Evolutionary conservation across 306 rosid species (phyloP).

Genomic region (Corylus avellana): DNA sequence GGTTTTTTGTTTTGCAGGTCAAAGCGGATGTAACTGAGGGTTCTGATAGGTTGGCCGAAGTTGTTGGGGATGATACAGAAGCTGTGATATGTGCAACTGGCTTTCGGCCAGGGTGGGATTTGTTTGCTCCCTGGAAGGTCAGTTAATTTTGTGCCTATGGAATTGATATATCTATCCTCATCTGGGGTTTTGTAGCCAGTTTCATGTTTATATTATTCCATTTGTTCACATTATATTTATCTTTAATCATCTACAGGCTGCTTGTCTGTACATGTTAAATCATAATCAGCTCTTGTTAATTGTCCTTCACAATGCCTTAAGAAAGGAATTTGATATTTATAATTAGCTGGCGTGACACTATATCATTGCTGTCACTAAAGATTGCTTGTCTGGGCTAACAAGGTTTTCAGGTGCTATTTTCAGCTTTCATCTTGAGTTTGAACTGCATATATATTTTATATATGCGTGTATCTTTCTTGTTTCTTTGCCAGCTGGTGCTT

Average conservation of each 20-base stretch:
- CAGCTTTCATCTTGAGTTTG: neutral
- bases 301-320: neutral
- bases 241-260: neutral
- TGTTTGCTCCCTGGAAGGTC: conserved; percentile 98
- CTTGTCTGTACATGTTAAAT: neutral
- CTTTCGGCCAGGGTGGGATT: conserved; percentile 82
- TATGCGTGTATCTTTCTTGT: no score
- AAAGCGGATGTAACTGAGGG: conserved; percentile 95
- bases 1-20: conserved; percentile 52
- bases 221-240: neutral
- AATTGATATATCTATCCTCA: neutral
- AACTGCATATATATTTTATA: neutral
- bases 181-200: neutral
- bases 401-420: neutral
- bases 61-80: conserved; percentile 75
- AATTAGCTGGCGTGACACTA: neutral
- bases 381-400: neutral
- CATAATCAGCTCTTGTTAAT: neutral
- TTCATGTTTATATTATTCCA: neutral
- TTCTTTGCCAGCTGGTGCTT: neutral
- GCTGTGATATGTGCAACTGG: conserved; percentile 95
- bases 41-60: conserved; percentile 79
- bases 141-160: conserved; percentile 16
- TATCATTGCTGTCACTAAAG: neutral
- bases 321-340: neutral